These are phyloP conservation scores for Spatholobus suberectus DNA, from an alignment of 306 rosid genomes.

Conservation along the genomic window DNA sequence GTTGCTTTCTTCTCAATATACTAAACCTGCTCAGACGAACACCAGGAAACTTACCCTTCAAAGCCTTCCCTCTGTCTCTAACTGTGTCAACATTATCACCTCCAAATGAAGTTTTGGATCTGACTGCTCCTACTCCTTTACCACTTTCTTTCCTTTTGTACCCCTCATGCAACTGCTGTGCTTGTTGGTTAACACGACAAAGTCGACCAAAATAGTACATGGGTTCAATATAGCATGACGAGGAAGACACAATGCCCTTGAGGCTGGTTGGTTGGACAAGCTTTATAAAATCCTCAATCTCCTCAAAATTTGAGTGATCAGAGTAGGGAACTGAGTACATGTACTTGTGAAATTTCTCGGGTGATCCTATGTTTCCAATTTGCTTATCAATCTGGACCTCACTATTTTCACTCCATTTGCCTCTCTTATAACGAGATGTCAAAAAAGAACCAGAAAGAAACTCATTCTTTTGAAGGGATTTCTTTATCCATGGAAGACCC, in stretches of 20 bases:
- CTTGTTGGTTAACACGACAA: slow-evolving; percentile 55
- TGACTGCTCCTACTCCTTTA: slow-evolving; percentile 30
- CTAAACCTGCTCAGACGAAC: slow-evolving; percentile 52
- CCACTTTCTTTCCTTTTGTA: slow-evolving; percentile 43
- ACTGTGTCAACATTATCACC: slow-evolving; percentile 6
- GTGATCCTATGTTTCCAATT: slow-evolving; percentile 35
- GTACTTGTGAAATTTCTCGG: slow-evolving; percentile 51
- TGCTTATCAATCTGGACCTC: slow-evolving; percentile 41
- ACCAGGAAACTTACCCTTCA: slow-evolving; percentile 41
- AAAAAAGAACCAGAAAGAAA: slow-evolving; percentile 52
- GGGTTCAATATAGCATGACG: slow-evolving; percentile 72
- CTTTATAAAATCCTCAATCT: slow-evolving; percentile 65
- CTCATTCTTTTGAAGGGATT: slow-evolving; percentile 37
- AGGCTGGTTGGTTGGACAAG: slow-evolving; percentile 64
- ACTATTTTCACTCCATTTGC: slow-evolving; percentile 33
- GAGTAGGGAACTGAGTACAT: slow-evolving; percentile 73
- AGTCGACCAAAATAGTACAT: slow-evolving; percentile 65
- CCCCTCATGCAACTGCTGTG: slow-evolving; percentile 22
- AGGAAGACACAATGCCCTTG: slow-evolving; percentile 69
- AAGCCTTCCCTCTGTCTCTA: slow-evolving; percentile 40
- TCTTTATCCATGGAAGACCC: slow-evolving; percentile 76
- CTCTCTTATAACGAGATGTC: slow-evolving; percentile 52
- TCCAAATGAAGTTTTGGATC: slow-evolving; percentile 12
- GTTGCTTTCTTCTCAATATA: slow-evolving; percentile 48
- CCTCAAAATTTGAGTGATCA: slow-evolving; percentile 70